Conservation (phyloP, 2,329 filamentous ascomycete genomes). For the Aspergillus udagawae region DNA sequence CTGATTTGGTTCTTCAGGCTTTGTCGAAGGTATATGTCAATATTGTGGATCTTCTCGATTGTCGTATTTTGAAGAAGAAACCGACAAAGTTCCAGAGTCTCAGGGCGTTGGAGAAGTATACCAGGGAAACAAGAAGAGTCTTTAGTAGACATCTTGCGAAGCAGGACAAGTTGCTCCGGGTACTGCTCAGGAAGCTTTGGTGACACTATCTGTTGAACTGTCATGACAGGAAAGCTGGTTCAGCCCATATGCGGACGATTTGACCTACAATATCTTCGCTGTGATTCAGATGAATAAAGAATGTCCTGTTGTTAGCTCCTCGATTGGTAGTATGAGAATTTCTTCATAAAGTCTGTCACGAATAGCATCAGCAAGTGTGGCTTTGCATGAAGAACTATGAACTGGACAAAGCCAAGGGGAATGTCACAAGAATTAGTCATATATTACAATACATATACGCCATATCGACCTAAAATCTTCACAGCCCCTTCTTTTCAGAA, state of each 20-base stretch:
- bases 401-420: not conserved
- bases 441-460: not conserved
- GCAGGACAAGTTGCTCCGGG: constrained; percentile 16
- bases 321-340: not conserved
- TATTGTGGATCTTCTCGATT: constrained; percentile 28
- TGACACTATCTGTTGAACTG: not conserved
- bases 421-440: not conserved
- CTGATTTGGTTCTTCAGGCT: constrained; percentile 9
- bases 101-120: constrained; percentile 15
- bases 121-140: constrained; percentile 4
- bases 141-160: constrained; percentile 16
- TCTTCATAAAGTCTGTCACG: not conserved
- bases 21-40: constrained; percentile 24
- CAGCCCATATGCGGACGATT: not conserved
- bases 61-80: constrained; percentile 6
- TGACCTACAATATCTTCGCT: not conserved
- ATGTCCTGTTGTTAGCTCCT: not conserved
- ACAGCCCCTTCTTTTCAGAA: constrained; percentile 40
- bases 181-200: constrained; percentile 15
- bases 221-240: not conserved
- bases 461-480: constrained; percentile 6
- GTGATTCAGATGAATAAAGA: not conserved
- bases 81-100: constrained; percentile 13
- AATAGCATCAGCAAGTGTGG: not conserved
- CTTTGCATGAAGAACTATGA: not conserved